Evolutionary conservation across 345 rosid species (phyloP).

Genomic region (Eucalyptus marginata): DNA sequence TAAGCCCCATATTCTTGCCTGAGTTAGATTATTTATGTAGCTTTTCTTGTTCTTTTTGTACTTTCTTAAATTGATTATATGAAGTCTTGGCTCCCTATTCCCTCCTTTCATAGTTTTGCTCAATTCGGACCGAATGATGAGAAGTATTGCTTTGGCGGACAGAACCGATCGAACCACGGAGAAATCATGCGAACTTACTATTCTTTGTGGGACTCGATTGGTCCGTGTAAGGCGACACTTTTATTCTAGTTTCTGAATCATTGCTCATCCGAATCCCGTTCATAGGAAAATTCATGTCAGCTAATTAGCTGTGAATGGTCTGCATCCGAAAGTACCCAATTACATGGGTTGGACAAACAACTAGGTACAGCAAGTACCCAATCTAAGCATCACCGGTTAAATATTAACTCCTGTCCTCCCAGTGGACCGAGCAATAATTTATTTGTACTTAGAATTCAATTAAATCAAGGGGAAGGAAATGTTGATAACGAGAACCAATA

Average conservation of each 20-base stretch:
- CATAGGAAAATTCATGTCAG: neutral
- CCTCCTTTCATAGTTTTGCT: neutral
- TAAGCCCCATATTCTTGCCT: neutral
- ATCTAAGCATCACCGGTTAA: neutral
- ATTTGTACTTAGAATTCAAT: neutral
- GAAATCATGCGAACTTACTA: neutral
- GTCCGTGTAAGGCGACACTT: neutral
- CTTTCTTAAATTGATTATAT: neutral
- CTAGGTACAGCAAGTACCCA: neutral
- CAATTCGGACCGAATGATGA: neutral
- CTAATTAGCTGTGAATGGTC: neutral
- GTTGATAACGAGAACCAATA: neutral
- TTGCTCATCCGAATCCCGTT: neutral
- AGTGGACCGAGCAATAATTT: neutral
- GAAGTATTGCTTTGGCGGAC: neutral
- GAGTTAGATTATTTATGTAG: neutral
- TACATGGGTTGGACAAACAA: neutral
- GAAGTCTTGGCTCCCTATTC: neutral
- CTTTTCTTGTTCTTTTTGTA: neutral
- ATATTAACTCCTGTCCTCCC: neutral
- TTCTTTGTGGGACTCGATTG: neutral
- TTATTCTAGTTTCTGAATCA: neutral
- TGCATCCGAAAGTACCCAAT: neutral
- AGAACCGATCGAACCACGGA: neutral
- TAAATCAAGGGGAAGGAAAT: neutral